These are phyloP conservation scores for Graphilbum fragrans DNA, from an alignment of 2,329 filamentous ascomycete genomes.

Conservation along the genomic window DNA sequence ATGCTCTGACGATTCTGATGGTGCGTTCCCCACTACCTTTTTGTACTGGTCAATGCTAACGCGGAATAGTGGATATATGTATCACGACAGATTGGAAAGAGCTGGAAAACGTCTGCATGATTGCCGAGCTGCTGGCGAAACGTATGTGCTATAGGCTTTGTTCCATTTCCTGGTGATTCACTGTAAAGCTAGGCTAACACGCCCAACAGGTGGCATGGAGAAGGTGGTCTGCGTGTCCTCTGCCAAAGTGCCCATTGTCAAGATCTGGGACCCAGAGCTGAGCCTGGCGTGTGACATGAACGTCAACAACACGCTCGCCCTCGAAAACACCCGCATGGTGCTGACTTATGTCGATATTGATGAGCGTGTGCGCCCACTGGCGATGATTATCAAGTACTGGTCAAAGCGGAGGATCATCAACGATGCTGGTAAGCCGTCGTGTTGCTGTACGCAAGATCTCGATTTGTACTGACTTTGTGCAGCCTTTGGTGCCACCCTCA, in stretches of 20 bases:
- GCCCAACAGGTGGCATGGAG: constrained; percentile 72
- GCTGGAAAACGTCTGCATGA: constrained; percentile 78
- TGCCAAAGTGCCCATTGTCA: constrained; percentile 96
- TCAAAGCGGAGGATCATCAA: constrained; percentile 86
- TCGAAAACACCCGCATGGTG: constrained; percentile 97
- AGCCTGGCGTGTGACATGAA: constrained; percentile 93
- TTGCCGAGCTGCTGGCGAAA: constrained; percentile 74
- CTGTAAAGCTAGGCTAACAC: neutral
- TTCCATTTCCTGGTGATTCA: neutral
- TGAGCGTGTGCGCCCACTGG: constrained; percentile 75
- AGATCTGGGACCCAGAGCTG: constrained; percentile 94
- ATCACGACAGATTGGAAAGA: constrained; percentile 86
- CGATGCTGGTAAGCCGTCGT: constrained; percentile 59
- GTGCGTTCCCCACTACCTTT: constrained; percentile 31
- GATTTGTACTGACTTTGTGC: no score
- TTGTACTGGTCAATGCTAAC: neutral
- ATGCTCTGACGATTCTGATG: constrained; percentile 91
- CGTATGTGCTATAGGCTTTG: constrained; percentile 61
- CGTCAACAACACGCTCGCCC: constrained; percentile 88
- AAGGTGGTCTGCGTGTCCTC: constrained; percentile 89
- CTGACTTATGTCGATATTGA: constrained; percentile 93
- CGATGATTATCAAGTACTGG: constrained; percentile 98
- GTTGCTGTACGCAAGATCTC: neutral
- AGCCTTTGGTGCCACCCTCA: constrained; percentile 89
- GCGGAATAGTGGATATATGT: constrained; percentile 74